These are phyloP conservation scores for Tilletia setariae DNA, from an alignment of 1,284 basidiomycete species.

Conservation along the genomic window DNA sequence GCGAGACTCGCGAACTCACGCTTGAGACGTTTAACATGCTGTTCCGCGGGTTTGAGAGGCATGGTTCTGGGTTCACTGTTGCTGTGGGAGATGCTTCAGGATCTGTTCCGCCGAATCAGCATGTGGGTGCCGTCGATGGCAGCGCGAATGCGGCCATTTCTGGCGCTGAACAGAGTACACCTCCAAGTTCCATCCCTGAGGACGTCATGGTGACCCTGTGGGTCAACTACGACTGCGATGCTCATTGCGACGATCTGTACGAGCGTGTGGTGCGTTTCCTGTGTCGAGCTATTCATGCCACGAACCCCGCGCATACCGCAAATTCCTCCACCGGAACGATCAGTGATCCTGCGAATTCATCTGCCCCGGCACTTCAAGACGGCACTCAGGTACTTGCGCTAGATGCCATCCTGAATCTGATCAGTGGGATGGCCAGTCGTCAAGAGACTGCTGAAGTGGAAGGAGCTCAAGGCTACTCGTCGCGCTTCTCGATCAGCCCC, in stretches of 20 bases:
- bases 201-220: conserved; percentile 73
- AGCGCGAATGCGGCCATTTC: neutral
- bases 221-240: conserved; percentile 93
- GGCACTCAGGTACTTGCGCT: conserved; percentile 81
- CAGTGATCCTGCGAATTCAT: neutral
- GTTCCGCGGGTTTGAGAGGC: conserved; percentile 54
- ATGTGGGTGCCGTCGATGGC: neutral
- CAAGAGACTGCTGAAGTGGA: conserved; percentile 62
- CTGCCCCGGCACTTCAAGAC: conserved; percentile 63
- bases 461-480: neutral
- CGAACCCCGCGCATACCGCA: conserved; percentile 1
- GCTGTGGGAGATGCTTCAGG: too few relatives aligned
- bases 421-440: conserved; percentile 82
- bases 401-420: conserved; percentile 80
- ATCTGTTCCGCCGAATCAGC: too few relatives aligned
- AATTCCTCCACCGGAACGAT: conserved; percentile 15
- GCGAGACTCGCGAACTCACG: conserved; percentile 83
- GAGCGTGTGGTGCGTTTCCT: conserved; percentile 86
- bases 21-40: conserved; percentile 82
- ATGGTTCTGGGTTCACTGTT: neutral
- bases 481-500: conserved; percentile 23
- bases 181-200: neutral
- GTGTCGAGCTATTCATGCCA: conserved; percentile 55
- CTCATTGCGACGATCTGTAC: conserved; percentile 93
- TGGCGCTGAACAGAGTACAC: neutral